phyloP scores from a whole-genome alignment of 2,329 filamentous ascomycete genomes.

The Coniella lustricola region DNA sequence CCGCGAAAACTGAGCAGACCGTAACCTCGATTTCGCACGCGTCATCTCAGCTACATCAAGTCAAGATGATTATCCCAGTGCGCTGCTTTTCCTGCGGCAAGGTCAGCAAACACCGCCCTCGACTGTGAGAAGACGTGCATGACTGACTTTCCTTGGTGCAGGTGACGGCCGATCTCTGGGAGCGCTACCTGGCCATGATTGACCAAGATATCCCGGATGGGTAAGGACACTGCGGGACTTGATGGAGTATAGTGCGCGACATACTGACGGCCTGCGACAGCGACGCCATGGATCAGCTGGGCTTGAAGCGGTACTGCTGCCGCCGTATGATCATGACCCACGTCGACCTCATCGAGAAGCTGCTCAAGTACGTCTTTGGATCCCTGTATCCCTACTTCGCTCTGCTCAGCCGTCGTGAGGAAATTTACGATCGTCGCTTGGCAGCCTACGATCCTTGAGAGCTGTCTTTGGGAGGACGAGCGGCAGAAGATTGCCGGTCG shows the following conservation, averaged over 20 bases:
- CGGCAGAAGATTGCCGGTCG: neutral
- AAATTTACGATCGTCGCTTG: too few species aligned
- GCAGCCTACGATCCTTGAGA: too few species aligned
- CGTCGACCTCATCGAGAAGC: conserved; percentile 97
- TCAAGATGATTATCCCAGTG: conserved; percentile 94
- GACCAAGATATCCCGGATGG: conserved; percentile 70
- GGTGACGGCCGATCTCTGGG: conserved; percentile 97
- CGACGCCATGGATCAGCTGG: conserved; percentile 92
- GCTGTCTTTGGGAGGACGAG: neutral
- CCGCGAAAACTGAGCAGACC: too few species aligned
- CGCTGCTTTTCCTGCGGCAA: conserved; percentile 99
- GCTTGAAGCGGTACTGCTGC: conserved; percentile 94
- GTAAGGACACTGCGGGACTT: conserved; percentile 38
- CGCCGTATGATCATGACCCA: conserved; percentile 99
- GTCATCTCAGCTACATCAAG: neutral
- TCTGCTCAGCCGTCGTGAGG: too few species aligned
- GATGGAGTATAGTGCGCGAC: neutral
- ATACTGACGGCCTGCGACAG: conserved; percentile 40
- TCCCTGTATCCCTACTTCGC: neutral
- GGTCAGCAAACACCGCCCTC: conserved; percentile 47
- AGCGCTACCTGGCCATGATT: conserved; percentile 84
- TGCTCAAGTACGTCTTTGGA: conserved; percentile 65
- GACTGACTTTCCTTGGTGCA: conserved; percentile 36
- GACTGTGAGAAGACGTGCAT: conserved; percentile 1
- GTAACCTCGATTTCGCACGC: too few species aligned